phyloP scores from a whole-genome alignment of 2,329 filamentous ascomycete species.

The Xylaria sp. region DNA sequence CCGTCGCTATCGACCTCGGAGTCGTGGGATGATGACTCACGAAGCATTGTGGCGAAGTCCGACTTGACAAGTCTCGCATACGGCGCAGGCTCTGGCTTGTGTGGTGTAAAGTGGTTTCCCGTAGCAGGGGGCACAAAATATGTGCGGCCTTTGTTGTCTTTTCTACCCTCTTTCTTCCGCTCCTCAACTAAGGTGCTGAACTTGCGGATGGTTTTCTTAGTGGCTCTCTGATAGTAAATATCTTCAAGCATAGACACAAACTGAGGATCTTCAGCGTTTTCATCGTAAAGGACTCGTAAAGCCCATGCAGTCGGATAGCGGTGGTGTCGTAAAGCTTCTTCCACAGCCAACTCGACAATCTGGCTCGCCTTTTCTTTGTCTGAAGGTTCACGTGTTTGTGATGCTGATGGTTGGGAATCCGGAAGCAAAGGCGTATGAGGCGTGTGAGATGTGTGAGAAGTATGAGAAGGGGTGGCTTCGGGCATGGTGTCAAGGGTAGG shows the following conservation, averaged over 20 bases:
- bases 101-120: slow-evolving; percentile 39
- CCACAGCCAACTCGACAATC: slow-evolving; percentile 53
- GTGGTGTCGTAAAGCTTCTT: slow-evolving; percentile 51
- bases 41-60: slow-evolving; percentile 31
- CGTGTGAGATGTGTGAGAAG: slow-evolving; percentile 8
- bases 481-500: slow-evolving; percentile 2
- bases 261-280: slow-evolving; percentile 45
- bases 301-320: slow-evolving; percentile 60
- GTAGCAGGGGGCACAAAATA: slow-evolving; percentile 50
- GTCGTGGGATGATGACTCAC: slow-evolving; percentile 10
- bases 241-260: slow-evolving; percentile 55
- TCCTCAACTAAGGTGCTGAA: slow-evolving; percentile 47
- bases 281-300: slow-evolving; percentile 55
- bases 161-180: slow-evolving; percentile 54
- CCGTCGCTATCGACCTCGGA: slow-evolving; percentile 23
- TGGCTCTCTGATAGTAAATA: slow-evolving; percentile 54
- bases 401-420: too few relatives aligned
- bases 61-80: slow-evolving; percentile 44
- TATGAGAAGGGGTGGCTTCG: slow-evolving; percentile 5
- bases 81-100: slow-evolving; percentile 44
- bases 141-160: slow-evolving; percentile 45
- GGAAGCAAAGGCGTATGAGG: slow-evolving; percentile 3
- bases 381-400: slow-evolving; percentile 22
- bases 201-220: slow-evolving; percentile 44
- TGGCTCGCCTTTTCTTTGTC: slow-evolving; percentile 45